Conservation (phyloP, 1,284 basidiomycete species). For the Cutaneotrichosporon sp. region DNA sequence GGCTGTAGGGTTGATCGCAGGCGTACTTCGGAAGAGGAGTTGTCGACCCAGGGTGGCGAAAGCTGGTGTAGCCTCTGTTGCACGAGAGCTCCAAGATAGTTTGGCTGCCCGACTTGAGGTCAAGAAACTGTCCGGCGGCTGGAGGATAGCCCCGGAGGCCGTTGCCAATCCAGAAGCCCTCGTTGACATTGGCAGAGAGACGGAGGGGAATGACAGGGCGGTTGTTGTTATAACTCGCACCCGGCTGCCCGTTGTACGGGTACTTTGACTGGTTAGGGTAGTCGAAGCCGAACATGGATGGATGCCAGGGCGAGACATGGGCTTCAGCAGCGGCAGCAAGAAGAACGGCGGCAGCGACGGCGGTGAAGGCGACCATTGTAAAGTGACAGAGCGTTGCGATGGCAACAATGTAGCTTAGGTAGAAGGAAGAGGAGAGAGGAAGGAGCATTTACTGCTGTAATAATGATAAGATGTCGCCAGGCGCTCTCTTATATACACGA, state of each 20-base stretch:
- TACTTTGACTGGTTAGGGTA: conserved; percentile 3
- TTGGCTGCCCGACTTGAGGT: conserved; percentile 3
- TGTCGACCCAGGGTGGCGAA: not conserved
- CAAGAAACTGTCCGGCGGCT: conserved; percentile 6
- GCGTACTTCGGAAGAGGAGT: not conserved
- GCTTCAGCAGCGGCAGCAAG: conserved; percentile 1
- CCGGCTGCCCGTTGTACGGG: not conserved
- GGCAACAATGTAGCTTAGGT: no score
- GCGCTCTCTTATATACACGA: not conserved
- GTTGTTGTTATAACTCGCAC: not conserved
- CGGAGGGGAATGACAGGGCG: conserved; percentile 4
- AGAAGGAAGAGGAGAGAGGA: not conserved
- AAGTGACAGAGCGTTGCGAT: not conserved
- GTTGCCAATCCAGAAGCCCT: conserved; percentile 7
- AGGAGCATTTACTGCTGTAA: not conserved
- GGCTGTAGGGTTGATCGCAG: not conserved
- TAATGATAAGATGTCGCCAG: not conserved
- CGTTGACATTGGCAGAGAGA: not conserved
- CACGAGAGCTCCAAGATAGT: conserved; percentile 6
- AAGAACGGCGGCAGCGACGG: not conserved
- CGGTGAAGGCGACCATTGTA: not conserved
- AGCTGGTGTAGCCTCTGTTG: conserved; percentile 5
- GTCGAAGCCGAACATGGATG: conserved; percentile 11
- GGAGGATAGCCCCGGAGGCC: conserved; percentile 1
- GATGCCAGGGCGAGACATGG: conserved; percentile 9